phyloP scores from a whole-genome alignment of 441 rosid species.

The Arabidopsis hybrid region DNA sequence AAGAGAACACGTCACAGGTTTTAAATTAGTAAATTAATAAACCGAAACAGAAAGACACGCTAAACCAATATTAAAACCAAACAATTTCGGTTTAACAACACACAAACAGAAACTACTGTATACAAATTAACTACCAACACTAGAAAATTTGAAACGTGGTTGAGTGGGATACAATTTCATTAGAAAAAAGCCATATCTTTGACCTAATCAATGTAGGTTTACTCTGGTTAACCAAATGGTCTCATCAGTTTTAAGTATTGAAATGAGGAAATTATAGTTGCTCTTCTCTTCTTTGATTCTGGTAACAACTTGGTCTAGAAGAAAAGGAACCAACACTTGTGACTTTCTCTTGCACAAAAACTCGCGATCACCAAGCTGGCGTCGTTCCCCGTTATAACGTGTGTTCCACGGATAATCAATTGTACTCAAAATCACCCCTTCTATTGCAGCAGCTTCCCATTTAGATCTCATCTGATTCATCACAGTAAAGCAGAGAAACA shows the following conservation, averaged over 20 bases:
- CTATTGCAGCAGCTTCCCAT: constrained; percentile 59
- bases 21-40: neutral
- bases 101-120: neutral
- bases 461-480: constrained; percentile 62
- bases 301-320: constrained; percentile 56
- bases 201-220: constrained; percentile 52
- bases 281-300: constrained; percentile 48
- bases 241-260: constrained; percentile 49
- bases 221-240: constrained; percentile 45
- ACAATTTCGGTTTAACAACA: constrained; percentile 1
- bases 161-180: neutral
- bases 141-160: neutral
- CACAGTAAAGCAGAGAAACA: neutral
- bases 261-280: constrained; percentile 34
- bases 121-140: neutral
- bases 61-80: neutral
- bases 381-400: constrained; percentile 68
- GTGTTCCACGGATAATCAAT: constrained; percentile 89
- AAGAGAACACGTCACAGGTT: constrained; percentile 3
- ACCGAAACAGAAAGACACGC: constrained; percentile 8
- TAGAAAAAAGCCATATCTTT: constrained; percentile 17
- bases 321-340: constrained; percentile 51
- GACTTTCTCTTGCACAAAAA: constrained; percentile 45
- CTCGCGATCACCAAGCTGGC: constrained; percentile 45
- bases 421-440: constrained; percentile 56